These are phyloP conservation scores for Avena eriantha DNA, from an alignment of 176 grass and related monocot genomes.

Conservation along the genomic window DNA sequence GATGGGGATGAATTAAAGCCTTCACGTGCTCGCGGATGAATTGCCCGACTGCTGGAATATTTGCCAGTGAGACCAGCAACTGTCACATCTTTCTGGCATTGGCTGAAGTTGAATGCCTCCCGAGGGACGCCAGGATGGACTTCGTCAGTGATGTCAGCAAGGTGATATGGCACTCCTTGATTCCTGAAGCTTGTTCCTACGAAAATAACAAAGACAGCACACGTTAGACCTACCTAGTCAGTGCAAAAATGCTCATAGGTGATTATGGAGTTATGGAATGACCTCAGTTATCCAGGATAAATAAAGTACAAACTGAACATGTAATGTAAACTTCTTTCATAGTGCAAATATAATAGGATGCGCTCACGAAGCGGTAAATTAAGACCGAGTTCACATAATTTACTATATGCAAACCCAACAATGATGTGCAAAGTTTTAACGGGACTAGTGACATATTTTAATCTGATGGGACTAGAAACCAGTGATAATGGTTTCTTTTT, in stretches of 20 bases:
- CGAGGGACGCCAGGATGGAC: conserved; percentile 70
- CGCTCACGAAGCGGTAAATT: not conserved
- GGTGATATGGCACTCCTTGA: conserved; percentile 83
- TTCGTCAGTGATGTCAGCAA: conserved; percentile 73
- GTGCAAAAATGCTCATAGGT: not conserved
- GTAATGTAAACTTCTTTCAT: not conserved
- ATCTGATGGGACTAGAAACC: not conserved
- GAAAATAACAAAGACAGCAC: not conserved
- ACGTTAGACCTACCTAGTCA: not conserved
- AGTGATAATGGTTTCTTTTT: no score
- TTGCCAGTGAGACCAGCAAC: conserved; percentile 65
- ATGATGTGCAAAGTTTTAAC: not conserved
- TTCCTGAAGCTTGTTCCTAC: conserved; percentile 74
- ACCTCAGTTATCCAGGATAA: not conserved
- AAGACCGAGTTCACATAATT: not conserved
- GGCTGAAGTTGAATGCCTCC: conserved; percentile 67
- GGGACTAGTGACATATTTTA: no score
- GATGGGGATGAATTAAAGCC: conserved; percentile 1
- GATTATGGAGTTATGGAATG: not conserved
- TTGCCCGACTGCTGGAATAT: conserved; percentile 51
- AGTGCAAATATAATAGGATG: not conserved
- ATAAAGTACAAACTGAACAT: not conserved
- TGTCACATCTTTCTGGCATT: conserved; percentile 84
- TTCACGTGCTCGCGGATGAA: conserved; percentile 75
- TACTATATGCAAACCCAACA: not conserved